Percentiles rank a stretch among this genome's conserved stretches.
phyloP scores from a whole-genome alignment of 805 yeast genomes.

The Candida ipomoeae region DNA sequence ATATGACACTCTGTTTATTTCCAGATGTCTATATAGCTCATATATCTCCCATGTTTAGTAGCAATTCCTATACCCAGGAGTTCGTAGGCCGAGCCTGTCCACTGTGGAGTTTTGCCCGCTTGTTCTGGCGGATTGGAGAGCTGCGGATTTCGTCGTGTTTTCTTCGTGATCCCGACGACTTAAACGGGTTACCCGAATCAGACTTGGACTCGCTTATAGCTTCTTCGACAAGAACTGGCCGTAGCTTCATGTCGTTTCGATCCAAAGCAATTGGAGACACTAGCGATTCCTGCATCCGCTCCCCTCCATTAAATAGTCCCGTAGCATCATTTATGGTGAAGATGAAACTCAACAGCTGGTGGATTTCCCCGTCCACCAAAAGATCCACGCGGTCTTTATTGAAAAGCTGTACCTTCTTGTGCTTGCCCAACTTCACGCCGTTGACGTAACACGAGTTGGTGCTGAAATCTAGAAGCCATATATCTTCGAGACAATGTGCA shows the following conservation, averaged over 20 bases:
- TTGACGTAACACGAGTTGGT: conserved; percentile 78
- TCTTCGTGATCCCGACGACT: conserved; percentile 26
- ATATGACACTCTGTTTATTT: no score
- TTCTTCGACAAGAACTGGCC: conserved; percentile 23
- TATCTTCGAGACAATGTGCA: conserved; percentile 66
- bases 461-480: conserved; percentile 78
- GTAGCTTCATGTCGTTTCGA: conserved; percentile 24
- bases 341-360: conserved; percentile 50
- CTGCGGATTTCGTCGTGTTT: conserved; percentile 18
- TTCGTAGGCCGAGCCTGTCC: conserved; percentile 25
- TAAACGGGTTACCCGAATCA: conserved; percentile 26
- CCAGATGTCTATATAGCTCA: no score
- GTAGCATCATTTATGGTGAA: conserved; percentile 56
- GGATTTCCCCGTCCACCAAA: conserved; percentile 54
- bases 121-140: conserved; percentile 19
- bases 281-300: conserved; percentile 16
- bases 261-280: conserved; percentile 27
- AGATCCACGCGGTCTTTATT: conserved; percentile 65
- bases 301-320: conserved; percentile 57
- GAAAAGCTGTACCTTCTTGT: conserved; percentile 55
- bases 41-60: no score
- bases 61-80: conserved; percentile 18
- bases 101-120: conserved; percentile 27
- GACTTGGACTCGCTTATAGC: conserved; percentile 7
- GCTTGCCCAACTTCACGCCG: conserved; percentile 53